Base-by-base conservation (phyloP, 352 stramenopile genomes). In the Globisporangium spiculum region DNA sequence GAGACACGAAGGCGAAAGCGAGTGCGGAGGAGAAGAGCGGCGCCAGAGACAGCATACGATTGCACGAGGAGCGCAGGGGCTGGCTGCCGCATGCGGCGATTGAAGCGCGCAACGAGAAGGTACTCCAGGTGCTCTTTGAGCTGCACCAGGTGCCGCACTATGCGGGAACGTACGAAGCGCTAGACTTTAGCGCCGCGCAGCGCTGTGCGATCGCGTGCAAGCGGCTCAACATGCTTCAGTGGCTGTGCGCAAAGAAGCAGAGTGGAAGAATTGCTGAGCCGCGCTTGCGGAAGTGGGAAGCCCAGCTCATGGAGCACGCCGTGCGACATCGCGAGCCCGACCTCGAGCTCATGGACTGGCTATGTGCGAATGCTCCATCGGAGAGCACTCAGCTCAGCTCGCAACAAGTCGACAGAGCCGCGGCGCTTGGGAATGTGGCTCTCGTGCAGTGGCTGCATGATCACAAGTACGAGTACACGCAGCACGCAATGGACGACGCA, bases 51-150 rank as follows among this genome's bases (percentile, higher is more conserved):
- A 57, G 63, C 24, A 32, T 22, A 14, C 7, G 30, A 32, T 8
- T 58, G 38, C 20, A 10, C 38, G 26, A 69, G 63, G 36, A 44
- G 63, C 55, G 44, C n/a, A 14, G 18, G 16, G 63, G 63, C 10
- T 69, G 63, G 63, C 54, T 69, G 20, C 24, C 53, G 24, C 63
- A 69, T 56, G 63, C 52, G 24, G 63, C 63, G 54, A 69, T 69
- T 34, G 63, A 44, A 2, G 63, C 56, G 53, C 26, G 44, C 54
- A 44, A 69, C 22, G 22, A 18, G 20, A 16, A 53, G n/a, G 48
- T 67, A 32, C 46, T 67, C 12, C 36, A 32, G 22, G 55, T 63
- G 63, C 63, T 69, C 24, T 44, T 58, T 6, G 22, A 56, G 41
- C 63, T 69, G 26, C 38, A 69, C 22, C 10, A 24, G 26, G 36